A percentile compares a stretch with the other conserved stretches of the same genome.
phyloP scores from a whole-genome alignment of 371 early-diverging fungal genomes.

The Lichtheimia hyalospora region DNA sequence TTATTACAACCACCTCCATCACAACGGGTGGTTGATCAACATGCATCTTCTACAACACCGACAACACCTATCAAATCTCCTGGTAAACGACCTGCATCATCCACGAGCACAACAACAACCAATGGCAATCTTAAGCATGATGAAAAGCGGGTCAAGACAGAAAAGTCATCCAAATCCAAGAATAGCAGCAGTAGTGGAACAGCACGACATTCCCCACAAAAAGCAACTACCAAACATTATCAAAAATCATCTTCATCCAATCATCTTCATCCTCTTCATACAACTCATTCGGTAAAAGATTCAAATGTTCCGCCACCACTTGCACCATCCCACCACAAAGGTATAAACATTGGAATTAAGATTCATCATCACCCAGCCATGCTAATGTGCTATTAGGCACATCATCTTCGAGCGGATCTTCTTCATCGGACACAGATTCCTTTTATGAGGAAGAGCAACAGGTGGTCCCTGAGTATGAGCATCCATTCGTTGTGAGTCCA shows the following conservation, averaged over 20 bases:
- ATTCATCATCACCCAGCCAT: too few relatives aligned
- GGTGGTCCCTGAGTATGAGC: not conserved
- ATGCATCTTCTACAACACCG: not conserved
- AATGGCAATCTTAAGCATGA: not conserved
- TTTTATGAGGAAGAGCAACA: slow-evolving; percentile 7
- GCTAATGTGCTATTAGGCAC: not conserved
- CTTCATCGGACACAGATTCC: not conserved
- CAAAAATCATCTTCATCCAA: not conserved
- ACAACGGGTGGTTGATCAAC: slow-evolving; percentile 1
- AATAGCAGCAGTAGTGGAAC: slow-evolving; percentile 3
- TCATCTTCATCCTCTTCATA: not conserved
- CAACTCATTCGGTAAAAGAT: not conserved
- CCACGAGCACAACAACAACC: slow-evolving; percentile 3
- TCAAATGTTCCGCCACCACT: not conserved
- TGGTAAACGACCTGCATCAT: slow-evolving; percentile 7
- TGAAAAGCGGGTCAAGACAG: not conserved
- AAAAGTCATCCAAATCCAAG: not conserved
- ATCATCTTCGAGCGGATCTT: slow-evolving; percentile 1
- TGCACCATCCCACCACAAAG: too few relatives aligned
- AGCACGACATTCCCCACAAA: slow-evolving; percentile 1
- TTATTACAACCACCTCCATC: not conserved
- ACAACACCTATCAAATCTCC: not conserved
- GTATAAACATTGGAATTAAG: too few relatives aligned
- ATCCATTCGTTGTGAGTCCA: slow-evolving; percentile 1
- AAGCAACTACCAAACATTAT: not conserved